phyloP scores from a whole-genome alignment of 2,329 filamentous ascomycete genomes.

The Domatiomyces catenatus region DNA sequence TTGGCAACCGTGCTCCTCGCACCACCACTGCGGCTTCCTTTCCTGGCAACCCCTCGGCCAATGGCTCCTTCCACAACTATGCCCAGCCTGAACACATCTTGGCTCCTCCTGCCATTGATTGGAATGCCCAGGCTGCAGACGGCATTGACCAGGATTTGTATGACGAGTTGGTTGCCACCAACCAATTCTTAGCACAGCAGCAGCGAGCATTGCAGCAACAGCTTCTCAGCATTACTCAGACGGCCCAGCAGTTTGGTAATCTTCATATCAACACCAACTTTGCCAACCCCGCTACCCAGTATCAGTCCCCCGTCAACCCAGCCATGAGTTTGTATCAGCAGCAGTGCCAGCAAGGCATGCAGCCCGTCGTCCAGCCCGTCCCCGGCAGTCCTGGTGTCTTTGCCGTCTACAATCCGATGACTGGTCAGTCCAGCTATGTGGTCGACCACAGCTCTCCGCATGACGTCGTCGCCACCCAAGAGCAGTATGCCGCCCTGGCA shows the following conservation, averaged over 20 bases:
- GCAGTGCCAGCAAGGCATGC: constrained; percentile 50
- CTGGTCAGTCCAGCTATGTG: constrained; percentile 69
- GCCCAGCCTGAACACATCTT: constrained; percentile 68
- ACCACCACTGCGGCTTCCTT: constrained; percentile 43
- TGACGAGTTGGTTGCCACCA: constrained; percentile 77
- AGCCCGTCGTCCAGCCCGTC: constrained; percentile 48
- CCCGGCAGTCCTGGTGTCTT: constrained; percentile 61
- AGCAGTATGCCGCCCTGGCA: constrained; percentile 27
- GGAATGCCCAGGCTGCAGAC: constrained; percentile 50
- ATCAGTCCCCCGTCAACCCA: constrained; percentile 37
- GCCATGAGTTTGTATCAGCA: constrained; percentile 47
- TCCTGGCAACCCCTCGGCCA: constrained; percentile 29
- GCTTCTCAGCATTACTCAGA: constrained; percentile 65
- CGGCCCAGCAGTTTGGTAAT: constrained; percentile 67
- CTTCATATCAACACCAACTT: constrained; percentile 46
- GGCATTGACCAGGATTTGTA: constrained; percentile 75
- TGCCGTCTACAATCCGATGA: constrained; percentile 70
- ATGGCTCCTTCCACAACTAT: constrained; percentile 45
- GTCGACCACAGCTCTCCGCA: constrained; percentile 43
- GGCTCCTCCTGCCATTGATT: constrained; percentile 64
- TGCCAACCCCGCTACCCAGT: constrained; percentile 32
- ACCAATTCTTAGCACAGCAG: constrained; percentile 82
- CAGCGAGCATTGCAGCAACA: constrained; percentile 93
- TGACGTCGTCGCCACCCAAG: constrained; percentile 31
- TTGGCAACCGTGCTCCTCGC: constrained; percentile 38